These are phyloP conservation scores for Discostella stelligeroides DNA, from an alignment of 108 stramenopile species.

Conservation along the genomic window DNA sequence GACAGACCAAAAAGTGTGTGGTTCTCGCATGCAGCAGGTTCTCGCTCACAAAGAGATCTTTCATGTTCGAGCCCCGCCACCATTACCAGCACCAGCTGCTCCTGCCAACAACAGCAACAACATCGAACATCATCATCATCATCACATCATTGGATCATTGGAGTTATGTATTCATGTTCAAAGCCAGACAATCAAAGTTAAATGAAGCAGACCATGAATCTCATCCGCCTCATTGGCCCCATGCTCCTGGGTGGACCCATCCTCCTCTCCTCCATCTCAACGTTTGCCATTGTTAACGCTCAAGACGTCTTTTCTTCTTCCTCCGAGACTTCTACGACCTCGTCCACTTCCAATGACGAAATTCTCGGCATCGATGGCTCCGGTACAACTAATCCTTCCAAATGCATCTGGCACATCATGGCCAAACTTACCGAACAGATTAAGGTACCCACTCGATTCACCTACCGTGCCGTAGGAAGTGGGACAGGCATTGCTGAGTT, in stretches of 20 bases:
- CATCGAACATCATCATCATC: no score
- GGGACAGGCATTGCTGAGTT: constrained; percentile 79
- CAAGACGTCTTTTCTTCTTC: not conserved
- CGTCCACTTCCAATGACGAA: not conserved
- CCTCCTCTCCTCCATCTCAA: not conserved
- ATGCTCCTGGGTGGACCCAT: not conserved
- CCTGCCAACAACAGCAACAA: no score
- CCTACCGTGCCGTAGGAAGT: constrained; percentile 90
- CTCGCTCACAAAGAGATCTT: no score
- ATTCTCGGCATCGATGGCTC: constrained; percentile 64
- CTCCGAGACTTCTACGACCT: not conserved
- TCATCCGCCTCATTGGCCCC: no score
- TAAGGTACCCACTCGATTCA: constrained; percentile 66
- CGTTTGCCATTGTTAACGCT: not conserved
- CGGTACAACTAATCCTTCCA: constrained; percentile 90
- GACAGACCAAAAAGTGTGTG: no score
- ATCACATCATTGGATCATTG: no score
- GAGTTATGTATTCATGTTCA: no score
- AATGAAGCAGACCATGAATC: no score
- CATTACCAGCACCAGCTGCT: no score
- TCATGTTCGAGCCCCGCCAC: no score
- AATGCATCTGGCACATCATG: constrained; percentile 85
- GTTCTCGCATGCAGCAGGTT: no score
- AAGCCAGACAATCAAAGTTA: no score
- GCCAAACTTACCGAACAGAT: constrained; percentile 60